Evolutionary conservation across 2,329 filamentous ascomycete genomes (phyloP).

Genomic region (Botrytis cinerea): DNA sequence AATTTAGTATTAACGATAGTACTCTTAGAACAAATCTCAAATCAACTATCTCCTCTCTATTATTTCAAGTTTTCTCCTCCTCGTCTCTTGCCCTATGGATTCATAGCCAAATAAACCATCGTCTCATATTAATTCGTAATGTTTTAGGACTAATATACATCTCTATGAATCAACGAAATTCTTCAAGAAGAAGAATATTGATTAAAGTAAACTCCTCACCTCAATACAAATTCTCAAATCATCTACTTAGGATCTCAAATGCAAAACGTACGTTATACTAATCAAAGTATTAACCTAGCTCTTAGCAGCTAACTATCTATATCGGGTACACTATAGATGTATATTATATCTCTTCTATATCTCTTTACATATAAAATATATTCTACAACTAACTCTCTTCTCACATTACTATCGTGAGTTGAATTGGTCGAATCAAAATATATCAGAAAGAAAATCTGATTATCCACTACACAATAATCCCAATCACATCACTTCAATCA

Average conservation of each 20-base stretch:
- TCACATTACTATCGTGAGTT: not conserved
- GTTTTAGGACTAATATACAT: not conserved
- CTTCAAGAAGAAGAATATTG: too few species aligned
- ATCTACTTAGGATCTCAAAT: not conserved
- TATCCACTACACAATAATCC: not conserved
- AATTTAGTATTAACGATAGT: not conserved
- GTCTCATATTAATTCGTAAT: not conserved
- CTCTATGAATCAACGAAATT: not conserved
- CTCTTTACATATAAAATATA: not conserved
- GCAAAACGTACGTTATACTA: fast-evolving
- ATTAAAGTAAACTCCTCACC: too few species aligned
- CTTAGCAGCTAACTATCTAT: not conserved
- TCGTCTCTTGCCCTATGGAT: too few species aligned
- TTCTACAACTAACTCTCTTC: not conserved
- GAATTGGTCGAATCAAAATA: not conserved
- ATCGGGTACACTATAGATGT: fast-evolving
- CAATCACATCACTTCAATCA: not conserved
- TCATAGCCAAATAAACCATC: too few species aligned
- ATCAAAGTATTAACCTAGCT: not conserved
- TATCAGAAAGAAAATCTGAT: not conserved
- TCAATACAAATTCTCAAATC: not conserved
- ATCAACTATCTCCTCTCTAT: not conserved
- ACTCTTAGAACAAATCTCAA: not conserved
- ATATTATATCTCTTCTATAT: fast-evolving
- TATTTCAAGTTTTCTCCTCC: not conserved